Evolutionary conservation across 768 basidiomycete genomes (phyloP), one percentile per base, ranked within the genome.

Genomic region (Sistotremastrum suecicum): DNA sequence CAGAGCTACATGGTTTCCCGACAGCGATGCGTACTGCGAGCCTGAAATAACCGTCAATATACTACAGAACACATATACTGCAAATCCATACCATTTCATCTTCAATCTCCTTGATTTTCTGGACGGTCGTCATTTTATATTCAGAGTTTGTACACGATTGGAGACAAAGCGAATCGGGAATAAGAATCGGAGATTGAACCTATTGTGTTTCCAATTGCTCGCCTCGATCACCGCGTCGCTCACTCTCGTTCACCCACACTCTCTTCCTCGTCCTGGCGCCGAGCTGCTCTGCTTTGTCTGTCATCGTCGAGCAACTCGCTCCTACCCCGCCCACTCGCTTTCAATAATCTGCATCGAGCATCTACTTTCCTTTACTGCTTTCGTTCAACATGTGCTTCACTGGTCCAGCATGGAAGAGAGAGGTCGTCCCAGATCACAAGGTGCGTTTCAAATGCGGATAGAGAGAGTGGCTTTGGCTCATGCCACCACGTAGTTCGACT

Each of bases 401-500:
- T 54, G 86, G 79, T 56, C 71, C 83, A 38, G 78, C 85, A 54
- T 95, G 92, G 95, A 98, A 98, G 71, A 75, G 91, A 59, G 95
- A 97, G 71, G 76, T 85, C 55, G 91, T 97, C 39, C 88, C 86
- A 45, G 95, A 97, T 67, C 95, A 98, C 67, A 99, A 98, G 75
- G 94, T 90, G 50, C 46, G 70, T 50, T 46, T 20, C 10, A n/a
- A 29, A 7, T 30, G 37, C 1, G 34, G 30, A n/a, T 37, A 7
- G n/a, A 29, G 39, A 37, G 6, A n/a, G 2, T 41, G 28, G 43
- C 11, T n/a, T 28, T 29, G 12, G 44, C 11, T 36, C 38, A 33
- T 12, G 20, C 46, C 39, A 37, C 41, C 44, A 39, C 34, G 12
- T 51, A 98, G 95, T 98, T 97, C 57, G 94, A 98, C 71, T 97